A percentile compares a stretch with the other conserved stretches of the same genome.
phyloP scores from a whole-genome alignment of 2,329 filamentous ascomycete genomes.

The Magnaporthiopsis rhizophila region DNA sequence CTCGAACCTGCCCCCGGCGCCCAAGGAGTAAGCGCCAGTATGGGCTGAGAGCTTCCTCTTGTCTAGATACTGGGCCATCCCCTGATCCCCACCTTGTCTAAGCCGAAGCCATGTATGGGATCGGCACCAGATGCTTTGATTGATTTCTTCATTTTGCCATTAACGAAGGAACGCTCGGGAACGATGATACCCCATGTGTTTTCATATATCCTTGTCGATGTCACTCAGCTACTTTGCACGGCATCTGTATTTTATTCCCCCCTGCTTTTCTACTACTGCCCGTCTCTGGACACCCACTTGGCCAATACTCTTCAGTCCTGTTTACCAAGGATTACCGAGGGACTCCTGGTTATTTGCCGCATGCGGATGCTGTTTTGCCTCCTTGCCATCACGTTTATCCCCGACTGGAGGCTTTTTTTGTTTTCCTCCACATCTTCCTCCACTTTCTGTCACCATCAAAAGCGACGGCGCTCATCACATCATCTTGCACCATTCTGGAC shows the following conservation, averaged over 20 bases:
- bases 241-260: background rate
- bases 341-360: background rate
- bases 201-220: background rate
- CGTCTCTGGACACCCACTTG: background rate
- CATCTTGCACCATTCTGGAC: background rate
- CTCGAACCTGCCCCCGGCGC: background rate
- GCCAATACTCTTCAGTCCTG: background rate
- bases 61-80: background rate
- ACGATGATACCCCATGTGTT: conserved; percentile 1
- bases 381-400: background rate
- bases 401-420: background rate
- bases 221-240: background rate
- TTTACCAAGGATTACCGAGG: background rate
- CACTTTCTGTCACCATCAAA: background rate
- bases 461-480: background rate
- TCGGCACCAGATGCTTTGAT: background rate
- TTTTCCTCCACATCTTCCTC: background rate
- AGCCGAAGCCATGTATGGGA: too few species aligned
- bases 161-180: conserved; percentile 6
- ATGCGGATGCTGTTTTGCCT: background rate
- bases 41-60: background rate
- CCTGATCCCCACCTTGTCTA: background rate
- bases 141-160: conserved; percentile 10
- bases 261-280: background rate
- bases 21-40: background rate